Percentiles rank a stretch among this genome's conserved stretches.
These are phyloP conservation scores for Chytriomyces hyalinus DNA, from an alignment of 192 early-diverging fungal species.

Conservation along the genomic window DNA sequence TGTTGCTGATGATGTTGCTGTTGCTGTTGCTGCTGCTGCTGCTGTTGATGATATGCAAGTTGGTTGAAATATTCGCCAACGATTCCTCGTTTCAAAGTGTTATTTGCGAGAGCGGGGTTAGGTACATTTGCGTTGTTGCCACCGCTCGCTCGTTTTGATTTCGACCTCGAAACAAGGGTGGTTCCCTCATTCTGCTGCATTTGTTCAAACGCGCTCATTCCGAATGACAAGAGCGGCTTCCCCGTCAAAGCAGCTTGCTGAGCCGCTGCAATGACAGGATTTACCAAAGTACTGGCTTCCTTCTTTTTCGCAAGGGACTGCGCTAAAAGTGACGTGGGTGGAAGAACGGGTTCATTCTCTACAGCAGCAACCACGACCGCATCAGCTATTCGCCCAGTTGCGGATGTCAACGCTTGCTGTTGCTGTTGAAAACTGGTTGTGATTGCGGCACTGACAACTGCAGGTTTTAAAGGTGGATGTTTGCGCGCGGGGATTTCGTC, in stretches of 20 bases:
- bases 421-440: not conserved
- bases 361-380: not conserved
- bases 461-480: conserved; percentile 9
- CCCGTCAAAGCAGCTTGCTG: not conserved
- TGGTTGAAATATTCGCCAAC: not conserved
- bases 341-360: not conserved
- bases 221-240: conserved; percentile 20
- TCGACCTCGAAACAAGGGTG: not conserved
- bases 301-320: conserved; percentile 4
- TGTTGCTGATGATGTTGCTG: not conserved
- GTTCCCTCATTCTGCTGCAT: not conserved
- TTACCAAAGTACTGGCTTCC: not conserved
- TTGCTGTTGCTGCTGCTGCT: not conserved
- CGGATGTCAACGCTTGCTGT: not conserved
- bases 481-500: conserved; percentile 38
- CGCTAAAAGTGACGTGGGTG: conserved; percentile 12
- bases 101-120: not conserved
- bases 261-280: not conserved
- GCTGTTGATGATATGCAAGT: not conserved
- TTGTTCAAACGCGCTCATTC: not conserved
- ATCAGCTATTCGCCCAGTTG: not conserved
- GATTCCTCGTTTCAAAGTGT: not conserved
- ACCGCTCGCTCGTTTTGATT: conserved; percentile 3
- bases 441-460: not conserved
- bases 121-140: not conserved